These are phyloP conservation scores for Ascochyta viciae-villosae DNA, from an alignment of 2,329 filamentous ascomycete species.

Conservation along the genomic window DNA sequence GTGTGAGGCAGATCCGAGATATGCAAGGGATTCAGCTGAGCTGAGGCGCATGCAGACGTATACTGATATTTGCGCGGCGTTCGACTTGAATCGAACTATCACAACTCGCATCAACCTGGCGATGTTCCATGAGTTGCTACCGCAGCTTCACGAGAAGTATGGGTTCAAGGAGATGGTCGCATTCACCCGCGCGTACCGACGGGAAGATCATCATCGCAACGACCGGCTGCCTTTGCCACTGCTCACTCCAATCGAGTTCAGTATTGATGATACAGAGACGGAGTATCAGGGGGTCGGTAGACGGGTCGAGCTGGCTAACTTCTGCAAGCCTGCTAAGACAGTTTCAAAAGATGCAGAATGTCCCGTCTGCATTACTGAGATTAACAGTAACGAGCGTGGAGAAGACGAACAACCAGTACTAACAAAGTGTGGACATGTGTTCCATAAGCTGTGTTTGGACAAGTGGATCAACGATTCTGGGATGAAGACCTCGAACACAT, in stretches of 20 bases:
- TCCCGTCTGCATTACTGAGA: slow-evolving; percentile 1
- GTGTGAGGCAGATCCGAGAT: neutral
- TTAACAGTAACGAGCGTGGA: neutral
- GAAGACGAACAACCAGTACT: neutral
- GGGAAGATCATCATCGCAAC: neutral
- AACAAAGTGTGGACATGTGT: slow-evolving; percentile 9
- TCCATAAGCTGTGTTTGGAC: slow-evolving; percentile 6
- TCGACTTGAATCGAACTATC: neutral
- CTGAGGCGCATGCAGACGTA: neutral
- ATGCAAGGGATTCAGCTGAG: neutral
- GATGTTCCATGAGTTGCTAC: neutral
- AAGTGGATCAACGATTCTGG: slow-evolving; percentile 15
- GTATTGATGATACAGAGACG: slow-evolving; percentile 1
- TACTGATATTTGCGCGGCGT: neutral
- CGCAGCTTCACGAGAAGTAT: neutral
- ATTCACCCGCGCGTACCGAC: neutral
- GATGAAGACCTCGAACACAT: slow-evolving; percentile 8
- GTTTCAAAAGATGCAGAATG: neutral
- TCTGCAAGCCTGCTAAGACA: neutral
- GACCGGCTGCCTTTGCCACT: neutral
- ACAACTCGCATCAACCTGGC: neutral
- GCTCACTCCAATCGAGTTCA: neutral
- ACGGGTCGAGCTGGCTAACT: neutral
- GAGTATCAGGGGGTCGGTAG: slow-evolving; percentile 1
- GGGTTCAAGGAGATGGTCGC: neutral